Evolutionary conservation across 768 basidiomycete species (phyloP).

Genomic region (Imleria badia): DNA sequence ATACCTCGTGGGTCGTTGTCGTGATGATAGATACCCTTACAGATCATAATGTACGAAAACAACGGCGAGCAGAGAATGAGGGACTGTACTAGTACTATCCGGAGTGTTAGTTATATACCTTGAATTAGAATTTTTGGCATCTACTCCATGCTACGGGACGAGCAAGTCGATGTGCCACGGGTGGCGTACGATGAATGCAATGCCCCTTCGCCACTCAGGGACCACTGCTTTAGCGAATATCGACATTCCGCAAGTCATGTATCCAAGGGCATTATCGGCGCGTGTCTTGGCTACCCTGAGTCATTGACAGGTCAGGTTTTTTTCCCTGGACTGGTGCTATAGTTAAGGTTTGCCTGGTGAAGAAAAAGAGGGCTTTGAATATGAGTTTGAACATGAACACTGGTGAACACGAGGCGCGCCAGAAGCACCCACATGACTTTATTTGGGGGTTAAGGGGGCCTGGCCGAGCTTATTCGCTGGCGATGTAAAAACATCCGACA

Average conservation of each 20-base stretch:
- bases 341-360: constrained; percentile 23
- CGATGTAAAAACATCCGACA: constrained; percentile 1
- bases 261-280: constrained; percentile 14
- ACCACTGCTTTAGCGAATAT: constrained; percentile 16
- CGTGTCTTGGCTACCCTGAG: constrained; percentile 19
- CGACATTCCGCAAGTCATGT: constrained; percentile 11
- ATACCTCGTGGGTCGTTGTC: constrained; percentile 25
- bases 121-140: constrained; percentile 36
- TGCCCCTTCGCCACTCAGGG: constrained; percentile 24
- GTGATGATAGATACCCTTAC: constrained; percentile 35
- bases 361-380: constrained; percentile 5
- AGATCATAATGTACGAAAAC: constrained; percentile 26
- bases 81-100: constrained; percentile 35
- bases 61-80: constrained; percentile 26
- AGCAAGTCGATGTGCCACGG: not conserved
- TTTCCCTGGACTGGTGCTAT: constrained; percentile 17
- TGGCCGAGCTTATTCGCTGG: not conserved
- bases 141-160: not conserved
- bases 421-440: constrained; percentile 25
- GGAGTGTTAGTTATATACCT: constrained; percentile 37
- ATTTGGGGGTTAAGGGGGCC: constrained; percentile 24
- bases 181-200: constrained; percentile 17
- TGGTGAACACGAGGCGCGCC: constrained; percentile 28
- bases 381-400: constrained; percentile 2
- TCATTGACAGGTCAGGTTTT: not conserved